Evolutionary conservation across 2,329 filamentous ascomycete genomes (phyloP).

Genomic region (Chrysoporthe austroafricana): DNA sequence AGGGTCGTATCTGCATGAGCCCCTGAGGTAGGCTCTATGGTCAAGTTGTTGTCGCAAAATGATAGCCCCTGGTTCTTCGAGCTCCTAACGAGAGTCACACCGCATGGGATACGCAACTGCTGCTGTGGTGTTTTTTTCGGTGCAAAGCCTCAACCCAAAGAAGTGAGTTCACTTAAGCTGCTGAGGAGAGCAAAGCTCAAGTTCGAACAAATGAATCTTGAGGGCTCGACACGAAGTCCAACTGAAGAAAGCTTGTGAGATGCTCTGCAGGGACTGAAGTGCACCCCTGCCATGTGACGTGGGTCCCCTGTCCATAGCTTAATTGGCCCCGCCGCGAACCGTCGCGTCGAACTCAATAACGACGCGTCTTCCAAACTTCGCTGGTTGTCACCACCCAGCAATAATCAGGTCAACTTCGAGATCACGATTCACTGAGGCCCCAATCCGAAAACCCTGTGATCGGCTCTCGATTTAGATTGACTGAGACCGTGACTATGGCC

Average conservation of each 20-base stretch:
- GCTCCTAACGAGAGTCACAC: neutral
- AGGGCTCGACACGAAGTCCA: neutral
- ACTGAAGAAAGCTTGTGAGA: neutral
- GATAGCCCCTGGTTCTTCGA: neutral
- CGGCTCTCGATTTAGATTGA: no score
- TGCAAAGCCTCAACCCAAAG: neutral
- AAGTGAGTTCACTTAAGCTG: neutral
- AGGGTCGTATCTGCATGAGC: neutral
- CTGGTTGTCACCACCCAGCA: neutral
- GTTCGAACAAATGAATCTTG: neutral
- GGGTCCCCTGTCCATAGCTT: conserved; percentile 26
- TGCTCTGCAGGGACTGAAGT: neutral
- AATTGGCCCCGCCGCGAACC: conserved; percentile 24
- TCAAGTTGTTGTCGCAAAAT: neutral
- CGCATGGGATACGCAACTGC: neutral
- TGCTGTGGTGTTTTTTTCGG: neutral
- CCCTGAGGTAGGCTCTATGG: neutral
- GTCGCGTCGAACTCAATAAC: conserved; percentile 20
- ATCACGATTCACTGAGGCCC: neutral
- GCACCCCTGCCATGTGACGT: conserved; percentile 2
- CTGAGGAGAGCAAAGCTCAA: neutral
- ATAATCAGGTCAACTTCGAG: no score
- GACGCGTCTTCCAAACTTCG: conserved; percentile 25
- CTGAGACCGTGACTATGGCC: conserved; percentile 37
- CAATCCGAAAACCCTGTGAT: neutral